Evolutionary conservation across 2,329 filamentous ascomycete genomes (phyloP).

Genomic region (Fusarium paranaense): DNA sequence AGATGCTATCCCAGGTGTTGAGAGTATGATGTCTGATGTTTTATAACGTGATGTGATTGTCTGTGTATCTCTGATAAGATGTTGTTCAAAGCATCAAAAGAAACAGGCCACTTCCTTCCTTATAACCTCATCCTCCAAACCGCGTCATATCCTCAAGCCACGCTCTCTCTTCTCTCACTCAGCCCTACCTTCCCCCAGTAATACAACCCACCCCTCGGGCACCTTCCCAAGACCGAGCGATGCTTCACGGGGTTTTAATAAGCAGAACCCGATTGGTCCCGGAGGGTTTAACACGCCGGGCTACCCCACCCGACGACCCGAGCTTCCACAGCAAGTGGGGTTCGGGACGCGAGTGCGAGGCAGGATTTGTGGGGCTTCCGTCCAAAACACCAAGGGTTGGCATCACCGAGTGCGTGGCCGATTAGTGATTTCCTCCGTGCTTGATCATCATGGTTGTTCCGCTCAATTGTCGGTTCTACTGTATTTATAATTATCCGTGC

Average conservation of each 20-base stretch:
- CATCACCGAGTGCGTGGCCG: background rate
- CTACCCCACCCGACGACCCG: slow-evolving; percentile 16
- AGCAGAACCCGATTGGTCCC: slow-evolving; percentile 37
- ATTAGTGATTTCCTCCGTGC: background rate
- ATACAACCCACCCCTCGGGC: slow-evolving; percentile 3
- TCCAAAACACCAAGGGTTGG: background rate
- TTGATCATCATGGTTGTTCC: background rate
- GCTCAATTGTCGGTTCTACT: background rate
- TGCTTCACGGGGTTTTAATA: slow-evolving; percentile 27
- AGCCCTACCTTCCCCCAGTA: slow-evolving; percentile 3
- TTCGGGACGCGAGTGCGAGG: slow-evolving; percentile 25
- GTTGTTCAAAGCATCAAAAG: background rate
- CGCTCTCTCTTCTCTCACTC: background rate
- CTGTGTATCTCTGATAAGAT: background rate
- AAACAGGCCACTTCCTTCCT: slow-evolving; percentile 1
- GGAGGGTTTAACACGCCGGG: slow-evolving; percentile 31
- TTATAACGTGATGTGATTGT: background rate
- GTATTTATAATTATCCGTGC: slow-evolving; percentile 1
- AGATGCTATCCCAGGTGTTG: background rate
- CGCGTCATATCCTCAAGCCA: slow-evolving; percentile 37
- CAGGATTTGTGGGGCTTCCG: background rate
- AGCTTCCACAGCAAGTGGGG: background rate
- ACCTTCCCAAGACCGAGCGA: slow-evolving; percentile 8
- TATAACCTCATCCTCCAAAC: slow-evolving; percentile 8
- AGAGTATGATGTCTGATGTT: background rate